These are phyloP conservation scores for Lachnellula subtilissima DNA, from an alignment of 2,329 filamentous ascomycete genomes.

Conservation along the genomic window DNA sequence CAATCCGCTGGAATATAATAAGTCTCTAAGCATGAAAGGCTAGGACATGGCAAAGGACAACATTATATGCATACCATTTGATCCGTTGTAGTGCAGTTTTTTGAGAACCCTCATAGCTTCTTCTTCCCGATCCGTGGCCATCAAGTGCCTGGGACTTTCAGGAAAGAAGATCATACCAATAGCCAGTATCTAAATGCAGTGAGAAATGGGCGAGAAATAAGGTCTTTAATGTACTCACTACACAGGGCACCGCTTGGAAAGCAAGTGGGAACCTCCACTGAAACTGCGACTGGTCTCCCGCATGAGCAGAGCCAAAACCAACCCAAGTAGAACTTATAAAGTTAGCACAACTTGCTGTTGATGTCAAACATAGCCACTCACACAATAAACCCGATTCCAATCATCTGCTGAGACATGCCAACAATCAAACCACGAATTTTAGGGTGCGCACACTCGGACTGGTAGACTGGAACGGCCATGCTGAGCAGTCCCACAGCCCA, in stretches of 20 bases:
- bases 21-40: slow-evolving; percentile 32
- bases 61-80: slow-evolving; percentile 42
- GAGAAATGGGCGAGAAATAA: slow-evolving; percentile 30
- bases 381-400: slow-evolving; percentile 50
- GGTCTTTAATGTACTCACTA: slow-evolving; percentile 34
- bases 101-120: slow-evolving; percentile 63
- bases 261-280: slow-evolving; percentile 28
- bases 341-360: slow-evolving; percentile 16
- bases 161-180: slow-evolving; percentile 67
- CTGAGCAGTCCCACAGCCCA: slow-evolving; percentile 54
- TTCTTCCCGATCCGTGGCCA: slow-evolving; percentile 63
- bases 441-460: slow-evolving; percentile 61
- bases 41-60: slow-evolving; percentile 35
- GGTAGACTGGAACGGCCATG: slow-evolving; percentile 62
- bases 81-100: slow-evolving; percentile 63
- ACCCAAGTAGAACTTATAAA: slow-evolving; percentile 53
- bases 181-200: slow-evolving; percentile 37
- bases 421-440: slow-evolving; percentile 58
- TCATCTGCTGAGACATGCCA: slow-evolving; percentile 60
- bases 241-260: slow-evolving; percentile 64
- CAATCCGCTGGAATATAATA: slow-evolving; percentile 51
- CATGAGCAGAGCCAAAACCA: slow-evolving; percentile 42
- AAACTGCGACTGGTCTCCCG: slow-evolving; percentile 11
- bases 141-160: slow-evolving; percentile 69
- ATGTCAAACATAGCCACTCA: slow-evolving; percentile 5